Conservation (phyloP, 192 early-diverging fungal species). For the Rhizophagus sp. region DNA sequence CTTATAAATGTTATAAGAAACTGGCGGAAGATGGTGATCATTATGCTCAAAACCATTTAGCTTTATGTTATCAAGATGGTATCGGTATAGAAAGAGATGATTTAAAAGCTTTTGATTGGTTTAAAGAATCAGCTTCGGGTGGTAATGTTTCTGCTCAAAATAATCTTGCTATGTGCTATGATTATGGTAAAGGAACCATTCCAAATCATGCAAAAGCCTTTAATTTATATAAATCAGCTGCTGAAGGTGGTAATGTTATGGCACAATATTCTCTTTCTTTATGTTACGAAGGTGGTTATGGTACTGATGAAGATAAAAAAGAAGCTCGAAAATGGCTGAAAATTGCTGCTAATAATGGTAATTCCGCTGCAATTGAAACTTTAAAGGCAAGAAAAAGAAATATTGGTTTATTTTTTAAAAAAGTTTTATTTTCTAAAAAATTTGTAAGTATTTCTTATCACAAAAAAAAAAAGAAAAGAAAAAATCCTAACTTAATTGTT, state of each 20-base stretch:
- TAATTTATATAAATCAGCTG: slow-evolving; percentile 62
- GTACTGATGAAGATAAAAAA: slow-evolving; percentile 52
- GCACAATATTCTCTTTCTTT: slow-evolving; percentile 79
- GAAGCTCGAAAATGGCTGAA: slow-evolving; percentile 58
- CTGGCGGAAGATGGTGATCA: slow-evolving; percentile 71
- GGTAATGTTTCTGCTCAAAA: slow-evolving; percentile 85
- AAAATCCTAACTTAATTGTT: background rate
- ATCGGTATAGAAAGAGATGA: slow-evolving; percentile 62
- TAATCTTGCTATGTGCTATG: slow-evolving; percentile 79
- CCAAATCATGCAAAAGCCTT: slow-evolving; percentile 50
- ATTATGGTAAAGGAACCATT: slow-evolving; percentile 58
- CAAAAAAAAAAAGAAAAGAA: background rate
- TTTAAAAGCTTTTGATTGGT: slow-evolving; percentile 65
- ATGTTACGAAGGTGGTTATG: slow-evolving; percentile 81
- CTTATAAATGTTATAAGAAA: slow-evolving; percentile 63
- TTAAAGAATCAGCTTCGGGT: slow-evolving; percentile 65
- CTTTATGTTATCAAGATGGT: slow-evolving; percentile 83
- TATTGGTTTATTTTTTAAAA: background rate
- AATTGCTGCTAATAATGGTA: slow-evolving; percentile 53
- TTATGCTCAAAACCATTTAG: slow-evolving; percentile 80
- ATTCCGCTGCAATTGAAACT: slow-evolving; percentile 10
- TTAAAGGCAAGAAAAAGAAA: slow-evolving; percentile 1
- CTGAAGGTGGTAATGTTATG: slow-evolving; percentile 58
- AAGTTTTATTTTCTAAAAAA: background rate
- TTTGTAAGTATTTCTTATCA: background rate